Base-by-base conservation (phyloP, 1,284 basidiomycete species). In the Rugosomyces carneus region DNA sequence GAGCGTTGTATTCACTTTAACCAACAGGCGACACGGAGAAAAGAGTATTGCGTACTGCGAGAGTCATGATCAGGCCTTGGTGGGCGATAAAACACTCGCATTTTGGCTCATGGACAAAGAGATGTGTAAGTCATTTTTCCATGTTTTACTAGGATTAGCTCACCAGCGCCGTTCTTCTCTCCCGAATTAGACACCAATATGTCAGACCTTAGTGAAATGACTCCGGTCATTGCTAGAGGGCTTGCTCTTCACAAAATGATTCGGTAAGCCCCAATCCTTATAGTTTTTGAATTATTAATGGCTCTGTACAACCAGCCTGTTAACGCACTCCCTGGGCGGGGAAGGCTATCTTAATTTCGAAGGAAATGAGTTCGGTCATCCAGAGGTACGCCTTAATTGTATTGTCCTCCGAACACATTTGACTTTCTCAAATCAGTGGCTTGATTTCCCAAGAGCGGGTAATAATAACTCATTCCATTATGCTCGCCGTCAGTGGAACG, bases 61-160 rank as follows among this genome's bases (percentile, higher is more conserved):
- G 68, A 93, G 89, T 59, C 95, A 98, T 59, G 95, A 98, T 66
- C 95, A 99, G 65, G 95, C 95, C 13, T 77, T 99, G 24, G 95
- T 99, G 0, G 95, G 95, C 4, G 95, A 99, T 71, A 98, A 98
- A 73, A 98, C 95, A 0, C 63, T 98, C 27, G 95, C 95, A 1
- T 99, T 99, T 69, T 99, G 95, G 95, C 68, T 99, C 45, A 99
- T 99, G 95, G 95, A 99, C 69, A 95, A 96, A 70, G 95, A 98
- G 66, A 99, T 99, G 95, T 94, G 89, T 92, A 71, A 53, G 76
- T 72, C 13, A 11, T 26, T 21, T 24, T 24, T 6, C 51, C 13
- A 16, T 5, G n/a, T 15, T 34, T 23, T 16, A 34, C 16, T 13
- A 19, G 13, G 5, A 5, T 16, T n/a, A 15, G 10, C 13, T 34